Percentiles rank a stretch among this genome's conserved stretches.
phyloP scores from a whole-genome alignment of 108 stramenopile species.

The Skeletonema menzelii region DNA sequence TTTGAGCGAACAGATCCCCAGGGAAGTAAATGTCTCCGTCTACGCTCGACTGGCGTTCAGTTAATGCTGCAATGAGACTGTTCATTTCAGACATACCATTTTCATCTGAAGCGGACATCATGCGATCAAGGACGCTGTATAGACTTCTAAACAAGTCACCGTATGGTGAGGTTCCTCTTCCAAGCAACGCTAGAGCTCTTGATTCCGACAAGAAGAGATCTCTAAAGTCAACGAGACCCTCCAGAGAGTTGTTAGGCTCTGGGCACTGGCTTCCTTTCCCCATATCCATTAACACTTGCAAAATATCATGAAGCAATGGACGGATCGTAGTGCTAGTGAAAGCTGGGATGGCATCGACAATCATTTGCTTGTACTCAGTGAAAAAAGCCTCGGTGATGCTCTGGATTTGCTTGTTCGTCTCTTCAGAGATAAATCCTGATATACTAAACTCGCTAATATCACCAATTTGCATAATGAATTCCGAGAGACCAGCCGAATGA shows the following conservation, averaged over 20 bases:
- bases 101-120: constrained; percentile 10
- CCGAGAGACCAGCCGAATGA: constrained; percentile 31
- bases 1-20: constrained; percentile 32
- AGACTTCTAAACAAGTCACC: constrained; percentile 40
- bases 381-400: constrained; percentile 39
- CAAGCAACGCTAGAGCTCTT: constrained; percentile 28
- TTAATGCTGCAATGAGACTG: constrained; percentile 28
- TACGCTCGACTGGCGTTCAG: constrained; percentile 29
- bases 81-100: constrained; percentile 41
- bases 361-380: constrained; percentile 29
- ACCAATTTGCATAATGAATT: constrained; percentile 44
- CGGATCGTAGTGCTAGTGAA: constrained; percentile 36
- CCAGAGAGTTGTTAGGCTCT: constrained; percentile 12
- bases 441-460: constrained; percentile 41
- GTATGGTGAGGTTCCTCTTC: constrained; percentile 35
- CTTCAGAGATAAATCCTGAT: constrained; percentile 43
- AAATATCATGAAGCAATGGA: constrained; percentile 40
- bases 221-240: constrained; percentile 41
- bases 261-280: constrained; percentile 25
- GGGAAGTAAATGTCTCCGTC: constrained; percentile 30
- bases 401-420: constrained; percentile 21
- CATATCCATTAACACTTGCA: constrained; percentile 30
- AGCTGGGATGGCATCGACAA: constrained; percentile 35
- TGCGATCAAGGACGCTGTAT: constrained; percentile 26
- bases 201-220: constrained; percentile 37